Evolutionary conservation across 208 protist species (phyloP), one percentile per base, ranked within the genome.

Genomic region (Wallacemonas sp.): DNA sequence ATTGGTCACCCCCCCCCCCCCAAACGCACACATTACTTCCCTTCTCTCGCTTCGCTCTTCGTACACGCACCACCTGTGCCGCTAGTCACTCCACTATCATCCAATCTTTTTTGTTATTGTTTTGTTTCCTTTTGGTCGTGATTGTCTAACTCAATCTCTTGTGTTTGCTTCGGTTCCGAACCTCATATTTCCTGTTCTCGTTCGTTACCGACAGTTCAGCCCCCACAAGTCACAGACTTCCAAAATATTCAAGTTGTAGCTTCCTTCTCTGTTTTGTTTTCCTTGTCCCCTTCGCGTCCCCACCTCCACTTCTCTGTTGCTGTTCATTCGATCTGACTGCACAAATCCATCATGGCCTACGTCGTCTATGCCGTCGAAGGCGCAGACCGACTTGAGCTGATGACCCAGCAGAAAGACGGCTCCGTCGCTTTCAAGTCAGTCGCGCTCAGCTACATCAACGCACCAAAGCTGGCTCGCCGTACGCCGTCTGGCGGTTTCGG

Each of bases 381-480:
- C 58, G 91, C 80, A n/a, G 91, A 96, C 68, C 82, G 91, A 19
- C 65, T 96, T 36, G 84, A 81, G 33, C 77, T 96, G 24, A 80
- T 92, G 60, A 91, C 70, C 17, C 24, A 58, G 51, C 51, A 22
- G 3, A 58, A 58, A 21, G 51, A 58, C 17, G 51, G 51, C 17
- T 22, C 9, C 12, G 34, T 42, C 51, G 30, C 19, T n/a, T 67
- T 91, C 30, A 93, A 92, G 56, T 68, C 75, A 21, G 83, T 97
- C 27, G 86, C 83, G 24, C 71, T 97, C 51, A 95, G 88, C 71
- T 95, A 80, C 69, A 93, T 97, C 34, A 77, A 95, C 36, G 84
- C 88, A 0, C 90, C 90, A 3, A 86, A 90, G 64, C 68, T 89
- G 31, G 84, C 83, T 0, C 72, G 76, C 14, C 80, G 88, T 26